These are phyloP conservation scores for Podaxis sp. DNA, from an alignment of 768 basidiomycete genomes.

Conservation along the genomic window DNA sequence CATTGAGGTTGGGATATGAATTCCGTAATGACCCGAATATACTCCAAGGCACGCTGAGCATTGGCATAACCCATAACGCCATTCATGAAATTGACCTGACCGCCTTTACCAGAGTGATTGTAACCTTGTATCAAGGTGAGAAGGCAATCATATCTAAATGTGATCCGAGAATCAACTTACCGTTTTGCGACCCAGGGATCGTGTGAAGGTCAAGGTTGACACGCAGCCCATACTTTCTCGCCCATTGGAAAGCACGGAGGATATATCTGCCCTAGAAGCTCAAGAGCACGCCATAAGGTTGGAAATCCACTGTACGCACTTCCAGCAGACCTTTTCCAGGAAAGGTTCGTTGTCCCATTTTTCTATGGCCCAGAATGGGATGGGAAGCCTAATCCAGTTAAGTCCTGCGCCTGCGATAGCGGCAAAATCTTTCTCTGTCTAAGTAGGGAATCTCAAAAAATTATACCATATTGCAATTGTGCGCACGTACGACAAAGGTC, in stretches of 20 bases:
- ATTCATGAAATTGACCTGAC: conserved; percentile 64
- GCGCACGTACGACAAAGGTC: conserved; percentile 71
- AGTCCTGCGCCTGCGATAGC: conserved; percentile 87
- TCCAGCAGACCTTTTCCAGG: conserved; percentile 73
- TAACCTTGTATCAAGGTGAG: conserved; percentile 30
- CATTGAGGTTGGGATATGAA: conserved; percentile 85
- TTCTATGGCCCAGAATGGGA: conserved; percentile 87
- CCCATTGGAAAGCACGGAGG: conserved; percentile 73
- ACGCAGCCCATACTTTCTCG: conserved; percentile 81
- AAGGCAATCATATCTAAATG: neutral
- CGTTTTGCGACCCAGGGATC: conserved; percentile 78
- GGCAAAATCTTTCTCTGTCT: conserved; percentile 92
- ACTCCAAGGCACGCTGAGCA: conserved; percentile 75
- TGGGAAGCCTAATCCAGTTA: conserved; percentile 81
- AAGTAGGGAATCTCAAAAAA: neutral
- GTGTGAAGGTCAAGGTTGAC: conserved; percentile 81
- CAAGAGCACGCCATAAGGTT: neutral
- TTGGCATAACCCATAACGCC: conserved; percentile 88
- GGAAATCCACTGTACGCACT: conserved; percentile 37
- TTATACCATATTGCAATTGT: neutral
- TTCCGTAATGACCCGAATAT: conserved; percentile 76
- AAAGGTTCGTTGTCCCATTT: conserved; percentile 75
- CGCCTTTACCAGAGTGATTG: conserved; percentile 65
- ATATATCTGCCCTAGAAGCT: conserved; percentile 53
- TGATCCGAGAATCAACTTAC: conserved; percentile 26